These are phyloP conservation scores for Phytophthora uliginosa DNA, from an alignment of 352 stramenopile genomes.

Conservation along the genomic window DNA sequence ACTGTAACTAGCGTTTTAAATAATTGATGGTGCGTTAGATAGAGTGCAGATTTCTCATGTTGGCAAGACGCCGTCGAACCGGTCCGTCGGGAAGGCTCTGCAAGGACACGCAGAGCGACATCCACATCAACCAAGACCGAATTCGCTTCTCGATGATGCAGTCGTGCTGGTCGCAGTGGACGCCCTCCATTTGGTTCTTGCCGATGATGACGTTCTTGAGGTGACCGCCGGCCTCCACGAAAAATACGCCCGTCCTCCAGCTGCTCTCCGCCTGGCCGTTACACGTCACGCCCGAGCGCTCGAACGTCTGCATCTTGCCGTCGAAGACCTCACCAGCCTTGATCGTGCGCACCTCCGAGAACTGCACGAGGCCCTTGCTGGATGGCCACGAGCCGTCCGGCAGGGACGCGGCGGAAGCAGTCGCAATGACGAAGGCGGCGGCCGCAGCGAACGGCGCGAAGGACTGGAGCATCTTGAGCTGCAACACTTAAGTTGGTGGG, in stretches of 20 bases:
- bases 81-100: conserved; percentile 23
- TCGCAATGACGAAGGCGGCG: conserved; percentile 13
- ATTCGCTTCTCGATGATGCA: conserved; percentile 10
- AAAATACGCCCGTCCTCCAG: conserved; percentile 7
- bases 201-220: conserved; percentile 3
- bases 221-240: conserved; percentile 10
- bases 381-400: conserved; percentile 27
- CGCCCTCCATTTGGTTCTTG: conserved; percentile 5
- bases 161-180: neutral
- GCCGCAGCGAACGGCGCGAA: conserved; percentile 13
- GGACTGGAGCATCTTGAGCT: conserved; percentile 21
- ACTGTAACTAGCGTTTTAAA: no score
- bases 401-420: conserved; percentile 18
- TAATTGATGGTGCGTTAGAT: no score
- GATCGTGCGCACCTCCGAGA: conserved; percentile 10
- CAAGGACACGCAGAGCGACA: conserved; percentile 24
- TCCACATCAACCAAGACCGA: conserved; percentile 34
- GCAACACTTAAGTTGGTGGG: no score
- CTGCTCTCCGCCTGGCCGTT: conserved; percentile 9
- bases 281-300: conserved; percentile 8
- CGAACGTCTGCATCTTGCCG: conserved; percentile 14
- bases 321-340: conserved; percentile 20
- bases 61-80: conserved; percentile 25
- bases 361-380: conserved; percentile 26
- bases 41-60: neutral